These are phyloP conservation scores for Phylloporus scabripes DNA, from an alignment of 768 basidiomycete genomes.

Conservation along the genomic window DNA sequence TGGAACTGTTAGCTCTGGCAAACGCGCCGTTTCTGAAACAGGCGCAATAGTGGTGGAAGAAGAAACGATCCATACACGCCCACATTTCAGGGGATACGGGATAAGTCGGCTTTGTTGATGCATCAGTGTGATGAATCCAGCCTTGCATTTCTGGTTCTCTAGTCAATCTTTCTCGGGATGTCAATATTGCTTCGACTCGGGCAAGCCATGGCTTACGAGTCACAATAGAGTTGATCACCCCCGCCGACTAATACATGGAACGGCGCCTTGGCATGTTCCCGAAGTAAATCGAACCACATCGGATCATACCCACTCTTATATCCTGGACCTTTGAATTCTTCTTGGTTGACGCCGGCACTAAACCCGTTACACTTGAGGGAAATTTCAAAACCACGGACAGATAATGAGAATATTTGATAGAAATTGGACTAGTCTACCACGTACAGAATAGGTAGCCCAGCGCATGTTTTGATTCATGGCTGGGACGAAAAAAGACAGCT, in stretches of 20 bases:
- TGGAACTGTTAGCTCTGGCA: slow-evolving; percentile 83
- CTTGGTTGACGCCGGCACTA: slow-evolving; percentile 82
- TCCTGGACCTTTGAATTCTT: slow-evolving; percentile 78
- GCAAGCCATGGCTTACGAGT: slow-evolving; percentile 43
- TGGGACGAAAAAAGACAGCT: slow-evolving; percentile 79
- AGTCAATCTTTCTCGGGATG: slow-evolving; percentile 46
- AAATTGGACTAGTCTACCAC: slow-evolving; percentile 18
- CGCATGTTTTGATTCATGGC: slow-evolving; percentile 78
- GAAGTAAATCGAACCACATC: slow-evolving; percentile 89
- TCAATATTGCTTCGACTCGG: neutral
- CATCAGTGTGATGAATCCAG: slow-evolving; percentile 65
- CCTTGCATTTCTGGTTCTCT: slow-evolving; percentile 85
- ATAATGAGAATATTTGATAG: neutral
- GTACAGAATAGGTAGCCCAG: slow-evolving; percentile 83
- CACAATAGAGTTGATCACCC: slow-evolving; percentile 90
- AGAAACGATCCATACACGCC: slow-evolving; percentile 76
- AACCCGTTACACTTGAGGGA: slow-evolving; percentile 74
- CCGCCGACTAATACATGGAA: slow-evolving; percentile 93
- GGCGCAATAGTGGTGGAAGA: slow-evolving; percentile 89
- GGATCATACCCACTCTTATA: slow-evolving; percentile 83
- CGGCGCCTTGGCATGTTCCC: slow-evolving; percentile 70
- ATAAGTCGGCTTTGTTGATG: slow-evolving; percentile 51
- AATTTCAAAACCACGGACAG: neutral
- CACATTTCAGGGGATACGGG: slow-evolving; percentile 67
- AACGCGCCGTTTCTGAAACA: slow-evolving; percentile 85